These are phyloP conservation scores for Lyophyllum shimeji DNA, from an alignment of 768 basidiomycete genomes.

Conservation along the genomic window DNA sequence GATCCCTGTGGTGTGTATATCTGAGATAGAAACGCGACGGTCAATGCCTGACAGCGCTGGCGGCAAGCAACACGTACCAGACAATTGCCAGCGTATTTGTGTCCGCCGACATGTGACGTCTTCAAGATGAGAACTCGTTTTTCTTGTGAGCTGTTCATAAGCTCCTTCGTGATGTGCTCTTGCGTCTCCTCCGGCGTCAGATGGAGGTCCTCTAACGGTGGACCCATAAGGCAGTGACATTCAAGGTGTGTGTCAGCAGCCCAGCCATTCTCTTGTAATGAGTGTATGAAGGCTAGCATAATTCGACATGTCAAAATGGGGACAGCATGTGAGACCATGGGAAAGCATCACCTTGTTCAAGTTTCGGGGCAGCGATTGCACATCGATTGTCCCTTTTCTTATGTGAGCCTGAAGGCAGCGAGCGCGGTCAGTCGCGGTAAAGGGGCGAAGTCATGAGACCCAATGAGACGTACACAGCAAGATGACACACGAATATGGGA, in stretches of 20 bases:
- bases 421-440: slow-evolving; percentile 2
- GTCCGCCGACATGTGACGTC: slow-evolving; percentile 91
- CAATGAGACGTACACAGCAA: slow-evolving; percentile 73
- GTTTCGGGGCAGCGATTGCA: slow-evolving; percentile 79
- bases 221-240: slow-evolving; percentile 47
- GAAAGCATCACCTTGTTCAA: slow-evolving; percentile 62
- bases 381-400: slow-evolving; percentile 92
- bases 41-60: slow-evolving; percentile 2
- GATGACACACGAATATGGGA: slow-evolving; percentile 91
- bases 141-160: slow-evolving; percentile 50
- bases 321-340: slow-evolving; percentile 4
- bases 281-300: slow-evolving; percentile 55
- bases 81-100: slow-evolving; percentile 90
- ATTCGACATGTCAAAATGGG: slow-evolving; percentile 3
- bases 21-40: slow-evolving; percentile 35
- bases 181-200: slow-evolving; percentile 55
- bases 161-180: slow-evolving; percentile 48
- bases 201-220: slow-evolving; percentile 60
- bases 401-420: slow-evolving; percentile 74
- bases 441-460: slow-evolving; percentile 27
- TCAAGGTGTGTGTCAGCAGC: slow-evolving; percentile 74
- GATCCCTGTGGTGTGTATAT: slow-evolving; percentile 87
- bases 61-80: slow-evolving; percentile 57
- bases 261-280: slow-evolving; percentile 71
- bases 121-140: slow-evolving; percentile 81